Conservation (phyloP, 2,329 filamentous ascomycete species). For the Pseudogymnoascus sp. region DNA sequence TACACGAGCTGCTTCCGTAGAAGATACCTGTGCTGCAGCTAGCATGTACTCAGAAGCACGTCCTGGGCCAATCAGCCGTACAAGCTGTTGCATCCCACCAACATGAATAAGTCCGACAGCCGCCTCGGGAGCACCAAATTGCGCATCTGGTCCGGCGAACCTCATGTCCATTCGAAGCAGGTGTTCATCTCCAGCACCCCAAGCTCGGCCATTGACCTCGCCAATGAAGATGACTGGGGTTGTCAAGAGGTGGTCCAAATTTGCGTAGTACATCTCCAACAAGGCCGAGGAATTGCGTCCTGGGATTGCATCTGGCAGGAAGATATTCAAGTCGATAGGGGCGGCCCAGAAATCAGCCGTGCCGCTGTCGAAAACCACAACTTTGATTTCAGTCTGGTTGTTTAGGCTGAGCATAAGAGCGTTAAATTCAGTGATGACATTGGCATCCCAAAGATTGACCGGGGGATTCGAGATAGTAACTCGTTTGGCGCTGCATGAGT, state of each 20-base stretch:
- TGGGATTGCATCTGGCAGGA: background rate
- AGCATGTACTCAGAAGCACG: slow-evolving; percentile 16
- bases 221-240: slow-evolving; percentile 11
- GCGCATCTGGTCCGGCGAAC: slow-evolving; percentile 9
- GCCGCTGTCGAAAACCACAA: background rate
- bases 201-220: slow-evolving; percentile 10
- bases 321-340: background rate
- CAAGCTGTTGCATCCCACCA: slow-evolving; percentile 12
- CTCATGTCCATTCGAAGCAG: slow-evolving; percentile 14
- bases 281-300: background rate
- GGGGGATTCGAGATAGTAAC: background rate
- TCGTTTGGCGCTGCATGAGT: background rate
- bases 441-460: background rate
- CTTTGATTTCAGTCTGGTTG: background rate
- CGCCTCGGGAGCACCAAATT: slow-evolving; percentile 12
- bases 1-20: slow-evolving; percentile 12
- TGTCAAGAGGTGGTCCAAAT: background rate
- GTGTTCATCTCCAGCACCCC: slow-evolving; percentile 14
- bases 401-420: background rate
- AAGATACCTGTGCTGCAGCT: slow-evolving; percentile 9
- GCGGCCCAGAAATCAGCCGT: background rate
- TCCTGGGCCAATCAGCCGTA: slow-evolving; percentile 13
- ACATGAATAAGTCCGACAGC: slow-evolving; percentile 11
- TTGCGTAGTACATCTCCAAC: background rate
- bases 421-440: background rate